A percentile compares a stretch with the other conserved stretches of the same genome.
These are phyloP conservation scores for Solanum chacoense DNA, from an alignment of 305 asterid genomes.

Conservation along the genomic window DNA sequence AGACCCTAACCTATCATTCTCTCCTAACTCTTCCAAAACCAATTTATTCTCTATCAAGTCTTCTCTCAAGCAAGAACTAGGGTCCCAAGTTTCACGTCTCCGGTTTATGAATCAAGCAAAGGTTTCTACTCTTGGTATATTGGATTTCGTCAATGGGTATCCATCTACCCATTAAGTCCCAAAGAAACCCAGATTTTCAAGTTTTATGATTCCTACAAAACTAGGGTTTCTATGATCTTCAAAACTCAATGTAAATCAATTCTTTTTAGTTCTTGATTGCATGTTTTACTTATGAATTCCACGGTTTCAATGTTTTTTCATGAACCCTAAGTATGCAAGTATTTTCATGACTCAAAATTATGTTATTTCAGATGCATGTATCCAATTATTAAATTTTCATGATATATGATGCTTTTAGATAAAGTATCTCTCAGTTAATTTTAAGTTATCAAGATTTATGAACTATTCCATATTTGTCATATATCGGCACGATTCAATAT, in stretches of 20 bases:
- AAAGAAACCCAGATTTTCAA: background rate
- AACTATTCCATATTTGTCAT: background rate
- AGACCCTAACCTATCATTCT: background rate
- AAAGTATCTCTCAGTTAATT: background rate
- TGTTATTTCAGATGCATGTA: background rate
- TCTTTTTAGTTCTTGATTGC: background rate
- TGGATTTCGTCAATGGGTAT: background rate
- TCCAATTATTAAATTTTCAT: background rate
- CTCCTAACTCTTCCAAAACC: background rate
- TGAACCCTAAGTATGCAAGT: background rate
- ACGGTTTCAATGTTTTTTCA: background rate
- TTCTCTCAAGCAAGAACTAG: background rate
- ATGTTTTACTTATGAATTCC: background rate
- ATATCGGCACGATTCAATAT: background rate
- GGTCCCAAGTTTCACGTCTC: background rate
- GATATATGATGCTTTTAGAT: background rate
- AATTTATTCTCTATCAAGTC: background rate
- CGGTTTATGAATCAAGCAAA: too few species aligned
- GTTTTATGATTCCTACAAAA: background rate
- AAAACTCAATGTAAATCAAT: too few species aligned
- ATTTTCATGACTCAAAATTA: background rate
- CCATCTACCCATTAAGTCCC: background rate
- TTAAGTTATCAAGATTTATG: background rate
- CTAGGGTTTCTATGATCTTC: background rate
- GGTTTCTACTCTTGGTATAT: background rate